Evolutionary conservation across 2,329 filamentous ascomycete genomes (phyloP), one percentile per base, ranked within the genome.

Genomic region (Penicillium sp.): DNA sequence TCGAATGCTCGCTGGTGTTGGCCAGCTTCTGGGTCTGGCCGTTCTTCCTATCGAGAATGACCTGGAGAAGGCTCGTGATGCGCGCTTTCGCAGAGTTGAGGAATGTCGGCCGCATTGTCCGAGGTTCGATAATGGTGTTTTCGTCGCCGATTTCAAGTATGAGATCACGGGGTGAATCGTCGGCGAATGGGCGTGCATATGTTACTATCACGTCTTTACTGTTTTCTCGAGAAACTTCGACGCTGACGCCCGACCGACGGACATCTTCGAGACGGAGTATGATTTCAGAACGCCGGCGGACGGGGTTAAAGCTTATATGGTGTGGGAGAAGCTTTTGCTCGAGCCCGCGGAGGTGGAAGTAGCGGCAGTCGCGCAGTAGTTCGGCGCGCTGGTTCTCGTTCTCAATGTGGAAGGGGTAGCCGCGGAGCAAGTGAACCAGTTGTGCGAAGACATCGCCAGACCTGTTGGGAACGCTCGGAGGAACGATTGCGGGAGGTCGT

Each of bases 281-380:
- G 19, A 98, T 96, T 78, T 98, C 93, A 3, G 86, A 83, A 53
- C 85, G 85, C 17, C 84, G 81, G 2, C 90, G 85, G 17, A 85
- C 79, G 41, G 91, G 85, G 71, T 97, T 97, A 76, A 88, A 93
- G 56, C 84, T 87, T 63, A 94, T 90, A 30, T 86, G 77, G 75
- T 93, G 91, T 0, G 91, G 87, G 48, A 97, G 90, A 11, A 98
- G 82, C 66, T 88, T 89, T 77, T 98, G 94, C 78, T 98, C 94
- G 0, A 97, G 80, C 0, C 92, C 93, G 73, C 93, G 94, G 69
- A 98, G 89, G 75, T 97, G 92, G 76, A 94, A 97, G 76, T 97
- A 98, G 56, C 91, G 88, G 65, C 92, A 95, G 76, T 98, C 94
- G 46, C 91, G 85, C 1, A 98, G 81, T 3, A 98, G 84, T 61